These are phyloP conservation scores for Blumeria graminis DNA, from an alignment of 2,329 filamentous ascomycete species.

Conservation along the genomic window DNA sequence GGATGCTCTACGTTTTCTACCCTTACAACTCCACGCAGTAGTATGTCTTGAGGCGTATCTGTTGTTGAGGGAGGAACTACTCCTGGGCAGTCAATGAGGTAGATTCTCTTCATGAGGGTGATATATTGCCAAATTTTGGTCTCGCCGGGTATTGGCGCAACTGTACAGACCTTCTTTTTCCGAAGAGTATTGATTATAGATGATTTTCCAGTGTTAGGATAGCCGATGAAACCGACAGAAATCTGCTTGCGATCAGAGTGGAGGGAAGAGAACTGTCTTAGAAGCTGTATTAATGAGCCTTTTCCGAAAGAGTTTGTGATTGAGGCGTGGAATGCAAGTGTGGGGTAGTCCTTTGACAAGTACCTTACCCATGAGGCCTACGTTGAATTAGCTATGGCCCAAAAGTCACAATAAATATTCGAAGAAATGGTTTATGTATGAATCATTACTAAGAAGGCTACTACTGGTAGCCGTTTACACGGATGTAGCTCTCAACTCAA, in stretches of 20 bases:
- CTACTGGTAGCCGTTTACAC: conserved; percentile 36
- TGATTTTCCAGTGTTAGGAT: conserved; percentile 88
- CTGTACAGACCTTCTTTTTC: conserved; percentile 82
- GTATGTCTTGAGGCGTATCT: conserved; percentile 67
- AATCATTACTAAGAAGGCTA: conserved; percentile 97
- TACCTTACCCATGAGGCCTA: conserved; percentile 83
- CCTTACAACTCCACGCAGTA: conserved; percentile 74
- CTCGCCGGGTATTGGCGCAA: conserved; percentile 86
- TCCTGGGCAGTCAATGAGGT: conserved; percentile 89
- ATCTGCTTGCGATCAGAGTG: conserved; percentile 87
- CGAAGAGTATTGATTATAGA: conserved; percentile 91
- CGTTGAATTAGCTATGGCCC: conserved; percentile 15
- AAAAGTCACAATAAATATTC: background rate
- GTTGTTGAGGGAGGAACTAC: conserved; percentile 74
- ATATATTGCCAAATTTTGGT: conserved; percentile 98
- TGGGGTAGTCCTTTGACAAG: conserved; percentile 78
- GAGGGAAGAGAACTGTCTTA: conserved; percentile 77
- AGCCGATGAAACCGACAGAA: conserved; percentile 51
- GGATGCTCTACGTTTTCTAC: conserved; percentile 94
- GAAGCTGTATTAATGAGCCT: conserved; percentile 72
- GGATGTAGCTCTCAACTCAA: conserved; percentile 85
- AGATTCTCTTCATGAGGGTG: conserved; percentile 81
- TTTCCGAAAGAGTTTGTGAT: conserved; percentile 96
- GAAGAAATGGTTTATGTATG: conserved; percentile 36
- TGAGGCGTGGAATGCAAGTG: conserved; percentile 78